Percentiles rank a stretch among this genome's conserved stretches.
Evolutionary conservation across 257 asterid genomes (phyloP).

Genomic region (Solanum chilense): DNA sequence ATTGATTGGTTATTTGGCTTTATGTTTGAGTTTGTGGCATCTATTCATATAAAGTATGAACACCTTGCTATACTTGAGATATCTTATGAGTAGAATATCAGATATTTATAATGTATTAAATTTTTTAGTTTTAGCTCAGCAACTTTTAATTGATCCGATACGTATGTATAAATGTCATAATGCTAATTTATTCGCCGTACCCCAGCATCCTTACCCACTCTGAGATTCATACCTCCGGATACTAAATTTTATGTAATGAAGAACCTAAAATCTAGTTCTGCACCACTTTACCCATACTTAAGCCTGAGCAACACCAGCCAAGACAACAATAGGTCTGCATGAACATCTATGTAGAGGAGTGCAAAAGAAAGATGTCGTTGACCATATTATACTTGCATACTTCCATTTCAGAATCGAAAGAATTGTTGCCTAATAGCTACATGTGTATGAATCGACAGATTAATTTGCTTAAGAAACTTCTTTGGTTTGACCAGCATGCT

Average conservation of each 20-base stretch:
- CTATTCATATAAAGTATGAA: neutral
- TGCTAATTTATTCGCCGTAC: neutral
- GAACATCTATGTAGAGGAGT: neutral
- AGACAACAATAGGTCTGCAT: neutral
- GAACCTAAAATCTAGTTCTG: neutral
- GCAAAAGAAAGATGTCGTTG: neutral
- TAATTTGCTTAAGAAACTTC: neutral
- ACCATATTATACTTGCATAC: neutral
- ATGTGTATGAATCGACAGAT: neutral
- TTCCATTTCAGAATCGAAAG: neutral
- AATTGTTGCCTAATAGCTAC: neutral
- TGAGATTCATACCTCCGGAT: neutral
- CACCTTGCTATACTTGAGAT: neutral
- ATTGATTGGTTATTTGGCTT: neutral
- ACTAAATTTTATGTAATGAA: neutral
- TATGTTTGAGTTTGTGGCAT: neutral
- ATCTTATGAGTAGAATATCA: neutral
- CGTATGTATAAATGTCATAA: neutral
- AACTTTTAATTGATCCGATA: neutral
- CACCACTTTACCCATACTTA: neutral
- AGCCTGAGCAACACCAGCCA: neutral
- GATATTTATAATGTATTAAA: neutral
- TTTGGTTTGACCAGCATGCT: neutral
- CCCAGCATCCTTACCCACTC: neutral
- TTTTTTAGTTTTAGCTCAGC: neutral